Evolutionary conservation across 768 basidiomycete species (phyloP), one percentile per base, ranked within the genome.

Genomic region (Tricholoma flavovirens): DNA sequence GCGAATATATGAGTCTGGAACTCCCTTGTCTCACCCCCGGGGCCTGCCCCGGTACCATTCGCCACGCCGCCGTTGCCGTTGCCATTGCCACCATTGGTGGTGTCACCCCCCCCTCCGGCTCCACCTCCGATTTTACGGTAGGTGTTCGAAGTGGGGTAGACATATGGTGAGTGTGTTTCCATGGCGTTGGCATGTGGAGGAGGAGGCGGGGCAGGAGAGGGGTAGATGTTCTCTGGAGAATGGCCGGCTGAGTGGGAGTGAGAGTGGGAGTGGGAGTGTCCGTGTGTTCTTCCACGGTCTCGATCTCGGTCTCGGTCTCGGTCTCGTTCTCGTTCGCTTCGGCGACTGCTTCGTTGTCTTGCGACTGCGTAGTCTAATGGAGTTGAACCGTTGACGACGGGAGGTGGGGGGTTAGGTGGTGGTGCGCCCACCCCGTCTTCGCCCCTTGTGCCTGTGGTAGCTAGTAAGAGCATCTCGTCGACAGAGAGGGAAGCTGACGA

Each of bases 1-100:
- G 86, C 84, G 63, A 89, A 89, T 11, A 87, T 81, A 65, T 88
- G 86, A 0, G 83, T 85, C 58, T 84, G 83, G 57, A 83, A 83
- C 38, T 70, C 66, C 54, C 38, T 38, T n/a, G 38, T 38, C 38
- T 17, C 38, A 5, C 38, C 38, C 15, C 38, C n/a, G n/a, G n/a
- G n/a, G n/a, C n/a, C n/a, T n/a, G n/a, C n/a, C n/a, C n/a, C n/a
- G n/a, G n/a, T n/a, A n/a, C n/a, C n/a, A n/a, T n/a, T n/a, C n/a
- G n/a, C n/a, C n/a, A n/a, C n/a, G n/a, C n/a, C n/a, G n/a, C n/a
- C n/a, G n/a, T n/a, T n/a, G n/a, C n/a, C n/a, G n/a, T n/a, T n/a
- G n/a, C n/a, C n/a, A n/a, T n/a, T n/a, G n/a, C n/a, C n/a, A n/a
- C n/a, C n/a, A n/a, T n/a, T n/a, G n/a, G n/a, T n/a, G n/a, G n/a